A percentile compares a stretch with the other conserved stretches of the same genome.
phyloP scores from a whole-genome alignment of 2,329 filamentous ascomycete species.

The Penicillium sclerotiorum region DNA sequence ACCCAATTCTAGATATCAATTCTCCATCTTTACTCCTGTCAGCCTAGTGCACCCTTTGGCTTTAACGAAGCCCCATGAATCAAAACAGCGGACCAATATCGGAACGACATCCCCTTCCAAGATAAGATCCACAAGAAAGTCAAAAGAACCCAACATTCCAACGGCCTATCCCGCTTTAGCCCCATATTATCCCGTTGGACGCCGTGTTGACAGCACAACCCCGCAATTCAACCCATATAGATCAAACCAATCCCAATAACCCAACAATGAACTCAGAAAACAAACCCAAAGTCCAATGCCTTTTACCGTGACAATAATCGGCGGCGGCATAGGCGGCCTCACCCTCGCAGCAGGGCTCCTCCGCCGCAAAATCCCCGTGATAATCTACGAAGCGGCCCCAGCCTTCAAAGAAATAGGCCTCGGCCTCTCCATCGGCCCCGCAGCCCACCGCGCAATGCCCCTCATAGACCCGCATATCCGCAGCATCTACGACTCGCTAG shows the following conservation, averaged over 20 bases:
- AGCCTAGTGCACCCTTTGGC: background rate
- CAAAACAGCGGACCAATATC: no score
- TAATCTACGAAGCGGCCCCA: constrained; percentile 60
- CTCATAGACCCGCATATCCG: constrained; percentile 51
- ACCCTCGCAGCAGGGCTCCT: constrained; percentile 56
- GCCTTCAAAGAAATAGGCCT: constrained; percentile 62
- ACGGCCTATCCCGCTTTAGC: no score
- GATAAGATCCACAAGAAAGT: no score
- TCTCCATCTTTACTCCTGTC: background rate
- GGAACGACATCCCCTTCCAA: no score
- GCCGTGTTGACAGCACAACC: no score
- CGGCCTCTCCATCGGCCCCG: constrained; percentile 60
- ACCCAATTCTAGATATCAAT: background rate
- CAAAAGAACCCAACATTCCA: no score
- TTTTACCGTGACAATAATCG: constrained; percentile 60
- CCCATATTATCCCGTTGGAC: no score
- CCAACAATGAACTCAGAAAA: no score
- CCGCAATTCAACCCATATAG: no score
- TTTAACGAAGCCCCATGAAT: no score
- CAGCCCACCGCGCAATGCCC: constrained; percentile 58
- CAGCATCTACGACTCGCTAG: constrained; percentile 34
- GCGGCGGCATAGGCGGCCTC: constrained; percentile 62
- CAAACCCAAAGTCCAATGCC: constrained; percentile 25
- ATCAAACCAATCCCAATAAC: no score
- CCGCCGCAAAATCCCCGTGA: constrained; percentile 48